These are phyloP conservation scores for Nannochloropsis oceanica DNA, from an alignment of 108 stramenopile species.

Conservation along the genomic window DNA sequence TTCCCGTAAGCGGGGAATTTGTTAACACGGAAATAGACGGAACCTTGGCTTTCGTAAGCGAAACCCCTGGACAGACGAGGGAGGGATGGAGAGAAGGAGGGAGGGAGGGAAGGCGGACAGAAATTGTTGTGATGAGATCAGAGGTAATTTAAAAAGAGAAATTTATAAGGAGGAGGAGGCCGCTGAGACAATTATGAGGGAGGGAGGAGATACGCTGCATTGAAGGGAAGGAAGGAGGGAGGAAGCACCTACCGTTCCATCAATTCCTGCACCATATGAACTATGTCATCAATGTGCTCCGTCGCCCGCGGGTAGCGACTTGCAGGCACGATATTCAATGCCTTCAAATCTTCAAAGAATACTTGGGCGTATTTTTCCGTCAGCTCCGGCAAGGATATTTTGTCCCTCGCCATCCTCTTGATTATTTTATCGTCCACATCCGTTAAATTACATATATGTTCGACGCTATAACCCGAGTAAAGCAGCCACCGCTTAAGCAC, in stretches of 20 bases:
- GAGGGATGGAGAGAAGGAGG: not conserved
- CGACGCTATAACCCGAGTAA: slow-evolving; percentile 37
- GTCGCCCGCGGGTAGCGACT: slow-evolving; percentile 68
- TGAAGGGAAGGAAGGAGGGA: no score
- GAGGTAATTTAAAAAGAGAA: no score
- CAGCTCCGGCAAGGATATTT: slow-evolving; percentile 11
- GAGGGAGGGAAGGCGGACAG: no score
- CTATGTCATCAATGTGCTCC: slow-evolving; percentile 88
- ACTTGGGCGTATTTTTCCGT: slow-evolving; percentile 49
- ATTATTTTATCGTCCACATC: slow-evolving; percentile 99
- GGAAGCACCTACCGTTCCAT: not conserved
- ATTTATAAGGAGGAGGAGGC: no score
- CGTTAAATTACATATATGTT: slow-evolving; percentile 82
- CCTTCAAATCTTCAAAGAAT: slow-evolving; percentile 73
- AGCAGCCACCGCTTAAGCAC: slow-evolving; percentile 64
- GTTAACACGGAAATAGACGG: not conserved
- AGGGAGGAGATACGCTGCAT: no score
- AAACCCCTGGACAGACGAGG: not conserved
- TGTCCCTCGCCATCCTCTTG: slow-evolving; percentile 25
- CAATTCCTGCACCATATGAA: slow-evolving; percentile 53
- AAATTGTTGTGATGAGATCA: no score
- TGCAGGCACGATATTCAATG: slow-evolving; percentile 73
- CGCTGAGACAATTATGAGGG: no score
- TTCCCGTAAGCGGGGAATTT: not conserved
- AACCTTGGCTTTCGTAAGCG: not conserved